Evolutionary conservation across 208 protist genomes (phyloP), one percentile per base, ranked within the genome.

Genomic region (Leishmania tarentolae): DNA sequence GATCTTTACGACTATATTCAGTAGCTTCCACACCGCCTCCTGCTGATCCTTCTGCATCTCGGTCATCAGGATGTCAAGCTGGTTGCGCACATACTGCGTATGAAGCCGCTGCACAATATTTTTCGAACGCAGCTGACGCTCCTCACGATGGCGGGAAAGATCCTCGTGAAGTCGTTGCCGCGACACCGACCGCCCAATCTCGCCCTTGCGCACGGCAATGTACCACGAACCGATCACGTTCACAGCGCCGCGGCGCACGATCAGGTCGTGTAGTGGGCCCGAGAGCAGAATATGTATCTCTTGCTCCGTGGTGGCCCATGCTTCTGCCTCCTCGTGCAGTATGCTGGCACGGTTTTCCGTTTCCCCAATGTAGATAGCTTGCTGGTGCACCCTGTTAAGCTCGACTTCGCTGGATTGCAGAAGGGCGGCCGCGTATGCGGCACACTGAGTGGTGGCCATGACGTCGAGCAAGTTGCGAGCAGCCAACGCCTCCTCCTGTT

Each of bases 51-150:
- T 40, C 17, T 69, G 82, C 50, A 85, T 75, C 77, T 85, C 82
- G 19, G 52, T 65, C 82, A 85, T 78, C 37, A 85, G 71, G 35
- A 24, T 52, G 72, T 85, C 82, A 21, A 85, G 77, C 73, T 85
- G 77, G 5, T 57, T 63, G 11, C 82, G 82, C 46, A 85, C 82
- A 74, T 82, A 77, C 42, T 82, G 76, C 50, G 53, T 76, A 65
- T 85, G 82, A 19, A 85, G 77, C 21, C 82, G 76, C 73, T 85
- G 82, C 15, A 65, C 35, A 9, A 85, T 70, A 52, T 79, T 71
- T 71, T 79, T 61, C 52, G 42, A 52, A 0, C 72, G 76, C 57
- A 81, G 21, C 50, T 79, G 44, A 13, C 72, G 69, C 76, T 82
- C 82, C 31, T 85, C 73, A 15, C 57, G 77, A 57, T 85, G 69